phyloP scores from a whole-genome alignment of 1,284 basidiomycete species.

The Tilletia setariae region DNA sequence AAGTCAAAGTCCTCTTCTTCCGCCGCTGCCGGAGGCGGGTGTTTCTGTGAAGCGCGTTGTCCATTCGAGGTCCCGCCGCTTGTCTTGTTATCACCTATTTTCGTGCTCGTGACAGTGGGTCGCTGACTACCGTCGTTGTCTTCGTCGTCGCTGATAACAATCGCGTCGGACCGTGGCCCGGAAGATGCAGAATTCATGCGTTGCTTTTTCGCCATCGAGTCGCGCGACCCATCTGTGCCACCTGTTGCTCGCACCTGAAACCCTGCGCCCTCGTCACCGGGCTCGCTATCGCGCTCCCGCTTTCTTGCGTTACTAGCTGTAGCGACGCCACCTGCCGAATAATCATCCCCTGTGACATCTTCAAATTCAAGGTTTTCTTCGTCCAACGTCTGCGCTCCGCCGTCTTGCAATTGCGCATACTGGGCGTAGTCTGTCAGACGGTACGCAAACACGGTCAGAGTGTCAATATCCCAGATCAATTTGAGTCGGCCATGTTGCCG shows the following conservation, averaged over 20 bases:
- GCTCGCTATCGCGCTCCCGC: neutral
- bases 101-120: neutral
- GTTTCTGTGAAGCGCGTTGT: neutral
- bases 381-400: neutral
- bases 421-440: conserved; percentile 40
- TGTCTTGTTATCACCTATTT: neutral
- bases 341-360: conserved; percentile 12
- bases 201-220: neutral
- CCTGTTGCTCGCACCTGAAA: neutral
- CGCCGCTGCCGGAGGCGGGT: neutral
- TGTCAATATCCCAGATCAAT: neutral
- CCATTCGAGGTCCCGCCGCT: neutral
- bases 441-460: neutral
- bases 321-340: neutral
- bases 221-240: neutral
- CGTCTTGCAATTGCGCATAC: conserved; percentile 40
- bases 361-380: conserved; percentile 15
- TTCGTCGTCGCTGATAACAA: conserved; percentile 7
- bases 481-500: too few species aligned
- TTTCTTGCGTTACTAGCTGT: neutral
- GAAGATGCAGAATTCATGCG: neutral
- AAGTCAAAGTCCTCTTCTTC: conserved; percentile 31
- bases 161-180: neutral
- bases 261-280: neutral
- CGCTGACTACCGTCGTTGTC: neutral